These are phyloP conservation scores for Oemleria cerasiformis DNA, from an alignment of 306 rosid genomes.

Conservation along the genomic window DNA sequence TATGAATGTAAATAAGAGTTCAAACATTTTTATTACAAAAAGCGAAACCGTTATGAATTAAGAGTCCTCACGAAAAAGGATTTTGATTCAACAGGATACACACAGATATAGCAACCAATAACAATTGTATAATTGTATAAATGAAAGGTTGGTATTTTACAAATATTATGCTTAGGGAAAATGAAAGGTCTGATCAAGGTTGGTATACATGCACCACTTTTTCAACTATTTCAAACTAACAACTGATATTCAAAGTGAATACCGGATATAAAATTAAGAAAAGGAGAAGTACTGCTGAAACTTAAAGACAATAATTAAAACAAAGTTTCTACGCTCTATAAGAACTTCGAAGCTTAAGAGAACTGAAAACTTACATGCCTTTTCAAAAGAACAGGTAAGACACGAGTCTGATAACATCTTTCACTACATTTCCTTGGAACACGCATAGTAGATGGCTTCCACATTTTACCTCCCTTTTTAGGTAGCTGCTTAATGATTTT, in stretches of 20 bases:
- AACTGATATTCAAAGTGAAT: not conserved
- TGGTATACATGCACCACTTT: not conserved
- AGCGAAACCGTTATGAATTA: not conserved
- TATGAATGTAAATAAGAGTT: not conserved
- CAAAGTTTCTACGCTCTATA: constrained; percentile 14
- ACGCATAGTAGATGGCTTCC: constrained; percentile 71
- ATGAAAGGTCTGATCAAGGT: not conserved
- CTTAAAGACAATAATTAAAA: constrained; percentile 5
- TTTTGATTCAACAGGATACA: not conserved
- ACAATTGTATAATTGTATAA: not conserved
- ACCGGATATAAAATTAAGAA: not conserved
- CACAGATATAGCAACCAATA: not conserved
- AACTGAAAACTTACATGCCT: constrained; percentile 75
- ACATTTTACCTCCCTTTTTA: constrained; percentile 54
- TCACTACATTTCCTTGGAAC: constrained; percentile 97
- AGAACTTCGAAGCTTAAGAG: constrained; percentile 25
- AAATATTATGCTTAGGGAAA: not conserved
- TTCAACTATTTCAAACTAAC: not conserved
- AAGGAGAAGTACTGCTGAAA: constrained; percentile 1
- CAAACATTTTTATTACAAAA: not conserved
- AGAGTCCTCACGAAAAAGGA: not conserved
- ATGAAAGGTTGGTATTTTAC: not conserved
- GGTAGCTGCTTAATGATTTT: constrained; percentile 87
- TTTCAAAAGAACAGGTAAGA: constrained; percentile 83
- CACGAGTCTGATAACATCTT: constrained; percentile 81